A percentile compares a stretch with the other conserved stretches of the same genome.
Evolutionary conservation across 2,329 filamentous ascomycete genomes (phyloP).

Genomic region (Aspergillus sergii): DNA sequence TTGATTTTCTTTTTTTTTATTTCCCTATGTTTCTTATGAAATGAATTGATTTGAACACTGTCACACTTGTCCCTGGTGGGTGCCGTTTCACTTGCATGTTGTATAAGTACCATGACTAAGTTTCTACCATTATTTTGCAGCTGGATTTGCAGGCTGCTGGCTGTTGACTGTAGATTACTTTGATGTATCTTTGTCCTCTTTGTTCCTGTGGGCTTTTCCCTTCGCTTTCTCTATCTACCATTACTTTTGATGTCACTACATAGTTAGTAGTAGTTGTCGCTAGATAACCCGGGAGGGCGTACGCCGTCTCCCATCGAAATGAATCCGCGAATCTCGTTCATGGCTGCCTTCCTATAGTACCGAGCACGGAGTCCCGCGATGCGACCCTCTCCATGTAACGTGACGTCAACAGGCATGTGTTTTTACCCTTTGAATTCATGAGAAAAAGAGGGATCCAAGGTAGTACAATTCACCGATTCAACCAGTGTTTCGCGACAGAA

Average conservation of each 20-base stretch:
- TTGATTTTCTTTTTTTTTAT: slow-evolving; percentile 14
- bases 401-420: neutral
- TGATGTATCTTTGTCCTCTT: slow-evolving; percentile 4
- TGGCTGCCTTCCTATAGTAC: neutral
- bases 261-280: neutral
- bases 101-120: slow-evolving; percentile 8
- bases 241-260: neutral
- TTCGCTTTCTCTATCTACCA: neutral
- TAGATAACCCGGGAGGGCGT: neutral
- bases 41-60: neutral
- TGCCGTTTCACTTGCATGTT: slow-evolving; percentile 13
- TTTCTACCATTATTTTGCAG: slow-evolving; percentile 1
- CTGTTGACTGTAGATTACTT: slow-evolving; percentile 5
- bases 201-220: neutral
- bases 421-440: no score
- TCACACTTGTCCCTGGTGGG: slow-evolving; percentile 7
- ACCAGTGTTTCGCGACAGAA: neutral
- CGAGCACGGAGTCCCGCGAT: neutral
- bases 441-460: neutral
- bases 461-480: neutral
- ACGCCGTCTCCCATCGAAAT: neutral
- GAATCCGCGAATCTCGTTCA: neutral
- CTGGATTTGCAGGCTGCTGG: neutral
- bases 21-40: slow-evolving; percentile 8
- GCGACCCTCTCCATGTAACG: neutral